phyloP scores from a whole-genome alignment of 768 basidiomycete genomes.

The Suillus discolor region DNA sequence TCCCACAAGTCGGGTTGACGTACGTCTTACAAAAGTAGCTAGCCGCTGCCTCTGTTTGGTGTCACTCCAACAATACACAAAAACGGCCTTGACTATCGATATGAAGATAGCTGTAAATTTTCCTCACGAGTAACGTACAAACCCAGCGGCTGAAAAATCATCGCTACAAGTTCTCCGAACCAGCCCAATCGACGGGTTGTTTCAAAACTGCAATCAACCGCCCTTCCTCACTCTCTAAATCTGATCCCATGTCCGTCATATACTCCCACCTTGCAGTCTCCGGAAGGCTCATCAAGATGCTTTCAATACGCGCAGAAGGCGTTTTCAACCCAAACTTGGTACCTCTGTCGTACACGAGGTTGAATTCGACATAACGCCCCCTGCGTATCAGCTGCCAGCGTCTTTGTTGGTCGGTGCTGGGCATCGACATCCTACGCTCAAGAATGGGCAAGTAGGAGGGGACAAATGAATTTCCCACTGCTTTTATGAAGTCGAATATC shows the following conservation, averaged over 20 bases:
- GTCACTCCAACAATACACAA: too few species aligned
- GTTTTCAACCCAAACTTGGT: slow-evolving; percentile 87
- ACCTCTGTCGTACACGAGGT: slow-evolving; percentile 83
- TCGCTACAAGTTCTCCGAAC: not conserved
- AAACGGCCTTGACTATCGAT: too few species aligned
- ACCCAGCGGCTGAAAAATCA: not conserved
- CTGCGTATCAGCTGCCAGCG: slow-evolving; percentile 93
- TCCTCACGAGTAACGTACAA: not conserved
- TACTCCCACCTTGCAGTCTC: slow-evolving; percentile 92
- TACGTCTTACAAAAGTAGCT: too few species aligned
- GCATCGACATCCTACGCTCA: slow-evolving; percentile 51
- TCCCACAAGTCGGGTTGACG: too few species aligned
- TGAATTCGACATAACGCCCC: slow-evolving; percentile 96
- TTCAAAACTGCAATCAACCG: slow-evolving; percentile 61
- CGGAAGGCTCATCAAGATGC: slow-evolving; percentile 88
- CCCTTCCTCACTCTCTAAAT: slow-evolving; percentile 66
- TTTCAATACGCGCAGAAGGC: slow-evolving; percentile 86
- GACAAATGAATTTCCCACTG: slow-evolving; percentile 78
- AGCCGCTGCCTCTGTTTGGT: too few species aligned
- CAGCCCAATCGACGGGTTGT: slow-evolving; percentile 66
- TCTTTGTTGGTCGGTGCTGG: slow-evolving; percentile 66
- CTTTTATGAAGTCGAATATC: slow-evolving; percentile 75
- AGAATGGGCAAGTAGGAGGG: slow-evolving; percentile 93
- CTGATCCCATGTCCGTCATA: slow-evolving; percentile 70
- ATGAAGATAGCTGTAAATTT: too few species aligned